Base-by-base conservation (phyloP, 352 stramenopile species). In the Phytophthora aleatoria region DNA sequence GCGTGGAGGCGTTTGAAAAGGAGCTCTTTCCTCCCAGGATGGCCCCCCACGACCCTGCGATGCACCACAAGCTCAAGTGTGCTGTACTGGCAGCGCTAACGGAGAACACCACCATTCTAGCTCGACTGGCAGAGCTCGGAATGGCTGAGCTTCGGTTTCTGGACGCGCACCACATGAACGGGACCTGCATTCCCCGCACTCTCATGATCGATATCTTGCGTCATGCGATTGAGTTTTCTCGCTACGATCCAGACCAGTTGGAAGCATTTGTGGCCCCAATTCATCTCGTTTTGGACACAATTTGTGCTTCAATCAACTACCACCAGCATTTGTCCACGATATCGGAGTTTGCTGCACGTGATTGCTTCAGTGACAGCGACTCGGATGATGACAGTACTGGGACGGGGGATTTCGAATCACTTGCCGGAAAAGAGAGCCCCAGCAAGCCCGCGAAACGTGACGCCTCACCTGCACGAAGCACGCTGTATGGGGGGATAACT, bases 351-450 rank as follows among this genome's bases (percentile, higher is more conserved):
- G 84, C 84, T 8, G 81, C 80, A 3, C 81, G 82, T 1, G 81
- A 87, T 57, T 90, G 84, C 51, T 93, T 93, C 49, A 91, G 82
- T 50, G 84, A 93, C 50, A 87, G 74, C 39, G 84, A 92, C 52
- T 90, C 79, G 0, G 83, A 92, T 30, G 71, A 77, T 2, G 76
- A 77, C 7, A 68, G 74, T 20, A 43, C 45, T 16, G 76, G 79
- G 27, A 57, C 71, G 35, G 57, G 49, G 10, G 48, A 65, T 33
- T 60, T 67, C 10, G 59, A 71, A 7, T 30, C 31, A 10, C 7
- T 49, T 41, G 20, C 41, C 10, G 54, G 35, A 48, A 71, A 56
- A 52, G 16, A 43, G 11, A 64, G 42, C 56, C 59, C 42, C 44
- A 66, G 11, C 44, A 80, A 72, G 24, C 52, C 36, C 13, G 48